phyloP scores from a whole-genome alignment of 73 alveolate genomes.

The Blepharisma japonicum region DNA sequence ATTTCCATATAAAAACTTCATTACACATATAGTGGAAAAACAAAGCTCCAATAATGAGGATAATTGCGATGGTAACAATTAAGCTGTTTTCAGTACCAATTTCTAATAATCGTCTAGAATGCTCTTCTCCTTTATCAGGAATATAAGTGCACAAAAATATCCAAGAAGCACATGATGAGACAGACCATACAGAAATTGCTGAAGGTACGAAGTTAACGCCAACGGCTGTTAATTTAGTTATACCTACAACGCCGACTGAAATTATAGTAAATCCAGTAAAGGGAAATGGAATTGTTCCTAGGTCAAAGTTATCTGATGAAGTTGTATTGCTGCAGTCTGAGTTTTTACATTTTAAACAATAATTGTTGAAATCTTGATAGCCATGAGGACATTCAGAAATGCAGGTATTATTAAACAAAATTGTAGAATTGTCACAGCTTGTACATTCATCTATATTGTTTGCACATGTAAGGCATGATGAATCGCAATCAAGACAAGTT shows the following conservation, averaged over 20 bases:
- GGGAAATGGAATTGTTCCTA: conserved; percentile 1
- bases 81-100: not conserved
- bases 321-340: no score
- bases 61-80: not conserved
- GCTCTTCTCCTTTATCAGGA: not conserved
- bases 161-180: conserved; percentile 4
- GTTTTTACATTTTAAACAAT: not conserved
- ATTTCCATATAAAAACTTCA: not conserved
- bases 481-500: not conserved
- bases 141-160: not conserved
- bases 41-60: not conserved
- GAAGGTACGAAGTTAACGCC: not conserved
- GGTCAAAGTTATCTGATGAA: not conserved
- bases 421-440: not conserved
- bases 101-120: not conserved
- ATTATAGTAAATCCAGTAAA: not conserved
- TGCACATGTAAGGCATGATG: not conserved
- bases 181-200: conserved; percentile 3
- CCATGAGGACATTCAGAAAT: conserved; percentile 1
- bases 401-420: conserved; percentile 1
- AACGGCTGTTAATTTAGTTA: not conserved
- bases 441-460: not conserved
- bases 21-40: not conserved
- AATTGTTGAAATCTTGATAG: not conserved
- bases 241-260: not conserved